A percentile compares a stretch with the other conserved stretches of the same genome.
Evolutionary conservation across 805 yeast species (phyloP).

Genomic region (Metschnikowia peoriensis): DNA sequence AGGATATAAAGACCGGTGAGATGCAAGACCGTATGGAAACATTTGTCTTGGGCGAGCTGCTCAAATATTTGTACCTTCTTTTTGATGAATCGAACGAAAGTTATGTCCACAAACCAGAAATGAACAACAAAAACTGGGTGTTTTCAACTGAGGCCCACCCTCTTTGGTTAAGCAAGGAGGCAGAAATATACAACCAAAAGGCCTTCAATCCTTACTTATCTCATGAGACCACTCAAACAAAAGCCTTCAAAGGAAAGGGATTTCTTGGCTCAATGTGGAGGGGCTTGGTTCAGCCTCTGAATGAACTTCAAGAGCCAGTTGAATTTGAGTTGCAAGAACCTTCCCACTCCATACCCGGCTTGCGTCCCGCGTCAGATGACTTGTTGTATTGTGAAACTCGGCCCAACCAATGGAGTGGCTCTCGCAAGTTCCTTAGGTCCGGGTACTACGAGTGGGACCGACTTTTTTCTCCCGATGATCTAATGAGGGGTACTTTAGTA

Average conservation of each 20-base stretch:
- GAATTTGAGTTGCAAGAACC: neutral
- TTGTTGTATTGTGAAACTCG: slow-evolving; percentile 31
- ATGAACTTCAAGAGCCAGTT: neutral
- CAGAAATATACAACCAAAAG: slow-evolving; percentile 8
- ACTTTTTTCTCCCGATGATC: slow-evolving; percentile 47
- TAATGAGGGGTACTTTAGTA: slow-evolving; percentile 38
- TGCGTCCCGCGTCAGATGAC: slow-evolving; percentile 9
- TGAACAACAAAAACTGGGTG: slow-evolving; percentile 52
- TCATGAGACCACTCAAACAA: slow-evolving; percentile 6
- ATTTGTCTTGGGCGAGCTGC: slow-evolving; percentile 82
- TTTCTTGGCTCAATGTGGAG: slow-evolving; percentile 14
- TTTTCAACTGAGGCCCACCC: slow-evolving; percentile 95
- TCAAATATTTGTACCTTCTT: slow-evolving; percentile 75
- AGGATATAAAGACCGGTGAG: slow-evolving; percentile 61
- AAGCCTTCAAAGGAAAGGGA: slow-evolving; percentile 4
- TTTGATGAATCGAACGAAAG: slow-evolving; percentile 65
- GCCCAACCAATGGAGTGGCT: slow-evolving; percentile 20
- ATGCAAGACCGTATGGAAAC: slow-evolving; percentile 86
- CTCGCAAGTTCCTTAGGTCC: slow-evolving; percentile 30
- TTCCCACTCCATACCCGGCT: slow-evolving; percentile 17
- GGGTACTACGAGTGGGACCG: slow-evolving; percentile 35
- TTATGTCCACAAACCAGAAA: slow-evolving; percentile 30
- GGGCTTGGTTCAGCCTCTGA: slow-evolving; percentile 3
- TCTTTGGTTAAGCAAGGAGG: slow-evolving; percentile 58
- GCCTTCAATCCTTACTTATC: slow-evolving; percentile 7